A percentile compares a stretch with the other conserved stretches of the same genome.
Evolutionary conservation across 2,329 filamentous ascomycete species (phyloP).

Genomic region (Knoxdaviesia capensis): DNA sequence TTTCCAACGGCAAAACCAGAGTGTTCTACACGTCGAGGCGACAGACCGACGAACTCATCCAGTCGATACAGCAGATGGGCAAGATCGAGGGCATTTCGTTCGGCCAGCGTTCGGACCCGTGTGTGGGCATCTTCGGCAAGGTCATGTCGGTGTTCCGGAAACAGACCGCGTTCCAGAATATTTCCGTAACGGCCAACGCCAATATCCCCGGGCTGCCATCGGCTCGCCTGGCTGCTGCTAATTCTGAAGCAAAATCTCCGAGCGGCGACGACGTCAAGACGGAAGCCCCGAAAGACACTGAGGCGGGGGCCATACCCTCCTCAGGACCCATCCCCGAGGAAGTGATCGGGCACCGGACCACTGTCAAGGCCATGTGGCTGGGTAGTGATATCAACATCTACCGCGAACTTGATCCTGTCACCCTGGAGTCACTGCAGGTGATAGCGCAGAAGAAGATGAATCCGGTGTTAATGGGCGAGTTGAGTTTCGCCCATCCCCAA

Average conservation of each 20-base stretch:
- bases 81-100: slow-evolving; percentile 39
- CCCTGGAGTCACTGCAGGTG: slow-evolving; percentile 51
- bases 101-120: slow-evolving; percentile 53
- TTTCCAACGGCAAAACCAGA: slow-evolving; percentile 9
- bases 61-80: slow-evolving; percentile 39
- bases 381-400: slow-evolving; percentile 34
- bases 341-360: slow-evolving; percentile 15
- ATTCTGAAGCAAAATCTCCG: too few species aligned
- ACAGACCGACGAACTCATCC: slow-evolving; percentile 42
- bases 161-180: slow-evolving; percentile 25
- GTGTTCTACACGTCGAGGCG: slow-evolving; percentile 47
- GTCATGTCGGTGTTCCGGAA: slow-evolving; percentile 38
- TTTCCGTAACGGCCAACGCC: slow-evolving; percentile 43
- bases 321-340: background rate
- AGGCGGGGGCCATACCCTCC: background rate
- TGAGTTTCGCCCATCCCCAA: slow-evolving; percentile 53
- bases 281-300: background rate
- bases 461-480: slow-evolving; percentile 42
- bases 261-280: too few species aligned
- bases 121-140: slow-evolving; percentile 53
- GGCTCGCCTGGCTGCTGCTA: slow-evolving; percentile 1
- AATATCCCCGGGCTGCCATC: slow-evolving; percentile 35
- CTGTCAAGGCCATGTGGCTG: slow-evolving; percentile 27
- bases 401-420: slow-evolving; percentile 45
- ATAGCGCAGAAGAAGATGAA: slow-evolving; percentile 41